These are phyloP conservation scores for Agaricus sinodeliciosus DNA, from an alignment of 768 basidiomycete genomes.

Conservation along the genomic window DNA sequence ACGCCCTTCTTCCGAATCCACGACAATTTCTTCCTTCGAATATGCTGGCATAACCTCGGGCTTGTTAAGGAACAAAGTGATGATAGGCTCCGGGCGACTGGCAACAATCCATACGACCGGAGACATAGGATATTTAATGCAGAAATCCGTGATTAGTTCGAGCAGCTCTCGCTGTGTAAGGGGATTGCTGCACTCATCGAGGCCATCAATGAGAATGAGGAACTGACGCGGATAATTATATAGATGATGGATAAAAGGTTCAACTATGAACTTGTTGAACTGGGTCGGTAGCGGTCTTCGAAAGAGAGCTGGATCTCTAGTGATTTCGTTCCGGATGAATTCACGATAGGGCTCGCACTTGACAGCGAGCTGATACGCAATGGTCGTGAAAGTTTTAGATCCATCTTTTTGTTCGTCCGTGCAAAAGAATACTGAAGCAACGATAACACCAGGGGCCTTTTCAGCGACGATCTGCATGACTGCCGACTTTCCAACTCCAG, in stretches of 20 bases:
- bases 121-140: neutral
- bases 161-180: conserved; percentile 14
- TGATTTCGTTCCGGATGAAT: conserved; percentile 5
- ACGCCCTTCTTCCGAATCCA: conserved; percentile 11
- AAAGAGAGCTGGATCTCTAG: conserved; percentile 3
- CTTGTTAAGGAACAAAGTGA: conserved; percentile 10
- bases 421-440: neutral
- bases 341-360: neutral
- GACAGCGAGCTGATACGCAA: conserved; percentile 17
- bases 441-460: neutral
- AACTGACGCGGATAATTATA: neutral
- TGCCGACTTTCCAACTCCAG: neutral
- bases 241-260: neutral
- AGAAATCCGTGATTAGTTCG: neutral
- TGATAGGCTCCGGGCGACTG: conserved; percentile 21
- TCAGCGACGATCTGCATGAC: neutral
- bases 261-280: conserved; percentile 9
- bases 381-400: conserved; percentile 3
- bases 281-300: conserved; percentile 9
- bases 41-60: neutral
- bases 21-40: neutral
- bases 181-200: neutral
- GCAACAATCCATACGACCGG: conserved; percentile 19
- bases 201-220: neutral
- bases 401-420: neutral